These are phyloP conservation scores for Solanum medicagineum DNA, from an alignment of 257 asterid species.

Conservation along the genomic window DNA sequence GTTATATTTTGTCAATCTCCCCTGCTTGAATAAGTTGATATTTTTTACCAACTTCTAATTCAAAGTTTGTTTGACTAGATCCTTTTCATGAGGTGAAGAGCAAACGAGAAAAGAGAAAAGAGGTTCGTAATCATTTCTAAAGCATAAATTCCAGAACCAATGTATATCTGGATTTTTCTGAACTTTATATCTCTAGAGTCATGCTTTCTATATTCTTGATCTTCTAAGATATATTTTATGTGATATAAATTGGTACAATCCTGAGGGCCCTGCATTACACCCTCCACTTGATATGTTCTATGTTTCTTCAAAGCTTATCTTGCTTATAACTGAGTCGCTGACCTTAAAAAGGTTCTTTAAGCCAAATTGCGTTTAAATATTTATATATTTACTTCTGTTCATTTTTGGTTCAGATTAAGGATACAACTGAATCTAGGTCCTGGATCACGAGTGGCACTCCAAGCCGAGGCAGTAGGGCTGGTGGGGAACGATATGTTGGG, in stretches of 20 bases:
- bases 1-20: neutral
- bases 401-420: conserved; percentile 48
- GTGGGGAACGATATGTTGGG: conserved; percentile 37
- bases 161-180: neutral
- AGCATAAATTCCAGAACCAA: neutral
- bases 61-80: conserved; percentile 35
- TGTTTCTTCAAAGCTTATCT: neutral
- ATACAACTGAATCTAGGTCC: conserved; percentile 44
- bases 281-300: neutral
- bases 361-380: neutral
- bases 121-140: conserved; percentile 38
- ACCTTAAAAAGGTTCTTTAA: neutral
- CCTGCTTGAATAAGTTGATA: neutral
- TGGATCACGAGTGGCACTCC: conserved; percentile 42
- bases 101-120: conserved; percentile 90
- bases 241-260: neutral
- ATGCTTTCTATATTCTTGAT: neutral
- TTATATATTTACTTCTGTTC: neutral
- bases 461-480: conserved; percentile 49
- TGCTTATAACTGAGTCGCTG: neutral
- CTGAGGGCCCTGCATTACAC: neutral
- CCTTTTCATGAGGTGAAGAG: conserved; percentile 83
- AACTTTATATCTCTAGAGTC: neutral
- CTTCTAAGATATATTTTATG: neutral
- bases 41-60: conserved; percentile 11